Percentiles rank a stretch among this genome's conserved stretches.
These are phyloP conservation scores for Porodaedalea pini DNA, from an alignment of 1,284 basidiomycete genomes.

Conservation along the genomic window DNA sequence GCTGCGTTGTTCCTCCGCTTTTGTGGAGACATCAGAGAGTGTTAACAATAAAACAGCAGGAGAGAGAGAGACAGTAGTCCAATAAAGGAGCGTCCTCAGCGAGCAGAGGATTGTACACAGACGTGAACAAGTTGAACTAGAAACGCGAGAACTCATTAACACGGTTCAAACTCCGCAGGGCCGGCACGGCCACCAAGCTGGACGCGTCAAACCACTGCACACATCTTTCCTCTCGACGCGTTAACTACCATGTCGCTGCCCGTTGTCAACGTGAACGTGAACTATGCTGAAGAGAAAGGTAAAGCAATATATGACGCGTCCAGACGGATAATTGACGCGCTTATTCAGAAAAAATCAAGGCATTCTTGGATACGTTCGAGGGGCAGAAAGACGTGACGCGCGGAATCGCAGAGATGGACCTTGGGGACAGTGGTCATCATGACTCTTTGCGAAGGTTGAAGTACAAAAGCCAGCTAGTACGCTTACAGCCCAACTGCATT, in stretches of 20 bases:
- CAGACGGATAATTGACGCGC: constrained; percentile 10
- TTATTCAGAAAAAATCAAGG: constrained; percentile 57
- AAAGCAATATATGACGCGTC: constrained; percentile 5
- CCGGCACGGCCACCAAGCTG: neutral
- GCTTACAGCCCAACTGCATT: constrained; percentile 32
- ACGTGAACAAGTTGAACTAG: neutral
- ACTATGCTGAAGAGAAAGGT: constrained; percentile 48
- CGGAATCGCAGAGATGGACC: constrained; percentile 67
- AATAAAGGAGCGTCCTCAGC: neutral
- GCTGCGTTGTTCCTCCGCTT: neutral
- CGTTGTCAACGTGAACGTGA: constrained; percentile 44
- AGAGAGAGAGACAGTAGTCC: no score
- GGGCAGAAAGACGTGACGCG: constrained; percentile 63
- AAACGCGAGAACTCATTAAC: neutral
- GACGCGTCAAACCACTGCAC: constrained; percentile 12
- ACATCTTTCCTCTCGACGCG: neutral
- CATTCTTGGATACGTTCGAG: constrained; percentile 68
- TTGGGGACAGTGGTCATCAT: constrained; percentile 52
- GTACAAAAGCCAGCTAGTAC: constrained; percentile 88
- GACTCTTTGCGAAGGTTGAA: constrained; percentile 53
- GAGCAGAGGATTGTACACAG: neutral
- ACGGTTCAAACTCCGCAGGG: constrained; percentile 13
- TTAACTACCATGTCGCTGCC: constrained; percentile 42
- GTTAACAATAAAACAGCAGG: no score
- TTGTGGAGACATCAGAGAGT: neutral